These are phyloP conservation scores for Lactarius akahatsu DNA, from an alignment of 768 basidiomycete species.

Conservation along the genomic window DNA sequence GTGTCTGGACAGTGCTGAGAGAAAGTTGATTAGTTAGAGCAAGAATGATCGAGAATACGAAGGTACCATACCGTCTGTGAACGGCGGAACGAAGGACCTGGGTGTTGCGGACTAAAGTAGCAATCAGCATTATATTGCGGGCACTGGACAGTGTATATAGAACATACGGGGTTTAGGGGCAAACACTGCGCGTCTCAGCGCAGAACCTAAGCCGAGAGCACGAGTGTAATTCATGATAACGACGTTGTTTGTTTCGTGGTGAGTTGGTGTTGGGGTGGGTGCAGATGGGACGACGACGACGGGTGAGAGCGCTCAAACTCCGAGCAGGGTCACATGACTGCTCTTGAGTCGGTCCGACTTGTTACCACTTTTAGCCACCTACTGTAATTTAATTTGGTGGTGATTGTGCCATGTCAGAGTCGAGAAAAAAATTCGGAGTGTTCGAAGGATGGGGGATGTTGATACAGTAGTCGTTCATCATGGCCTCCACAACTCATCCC, in stretches of 20 bases:
- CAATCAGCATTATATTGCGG: neutral
- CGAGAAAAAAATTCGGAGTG: too few species aligned
- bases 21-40: neutral
- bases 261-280: neutral
- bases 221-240: conserved; percentile 44
- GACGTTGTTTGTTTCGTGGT: neutral
- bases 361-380: too few species aligned
- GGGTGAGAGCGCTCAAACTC: neutral
- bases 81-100: conserved; percentile 17
- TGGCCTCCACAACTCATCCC: too few species aligned
- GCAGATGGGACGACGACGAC: neutral
- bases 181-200: conserved; percentile 53
- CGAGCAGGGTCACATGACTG: neutral
- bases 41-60: neutral
- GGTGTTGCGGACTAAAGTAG: conserved; percentile 28
- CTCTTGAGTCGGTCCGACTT: neutral
- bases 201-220: conserved; percentile 57
- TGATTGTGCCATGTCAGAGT: too few species aligned
- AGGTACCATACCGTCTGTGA: conserved; percentile 29
- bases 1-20: conserved; percentile 56
- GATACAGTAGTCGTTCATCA: too few species aligned
- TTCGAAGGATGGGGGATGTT: too few species aligned
- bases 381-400: too few species aligned
- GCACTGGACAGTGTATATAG: neutral
- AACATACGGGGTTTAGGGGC: conserved; percentile 35